Evolutionary conservation across 2,329 filamentous ascomycete species (phyloP).

Genomic region (Elsinoe perseae): DNA sequence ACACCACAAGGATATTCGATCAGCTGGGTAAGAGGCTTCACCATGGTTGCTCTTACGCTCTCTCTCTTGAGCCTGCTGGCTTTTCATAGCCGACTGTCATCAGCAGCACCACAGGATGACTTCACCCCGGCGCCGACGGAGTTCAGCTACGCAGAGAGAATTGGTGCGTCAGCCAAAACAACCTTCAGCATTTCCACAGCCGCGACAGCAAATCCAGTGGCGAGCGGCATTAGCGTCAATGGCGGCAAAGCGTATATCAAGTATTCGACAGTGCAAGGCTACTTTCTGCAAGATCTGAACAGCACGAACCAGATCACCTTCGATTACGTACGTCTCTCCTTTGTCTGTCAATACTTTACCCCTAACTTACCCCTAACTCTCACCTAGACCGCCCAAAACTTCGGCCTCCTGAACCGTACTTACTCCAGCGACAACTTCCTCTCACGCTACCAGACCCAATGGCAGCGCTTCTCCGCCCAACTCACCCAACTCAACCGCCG

Average conservation of each 20-base stretch:
- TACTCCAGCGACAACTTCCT: slow-evolving; percentile 49
- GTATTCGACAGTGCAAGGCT: slow-evolving; percentile 53
- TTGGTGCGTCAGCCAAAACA: background rate
- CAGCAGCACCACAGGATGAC: background rate
- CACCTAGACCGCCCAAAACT: slow-evolving; percentile 50
- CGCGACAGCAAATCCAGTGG: slow-evolving; percentile 16
- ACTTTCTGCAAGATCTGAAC: slow-evolving; percentile 57
- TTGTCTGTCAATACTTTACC: background rate
- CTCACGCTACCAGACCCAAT: slow-evolving; percentile 48
- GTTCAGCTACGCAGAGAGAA: background rate
- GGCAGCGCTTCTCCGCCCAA: slow-evolving; percentile 56
- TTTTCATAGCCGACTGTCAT: background rate
- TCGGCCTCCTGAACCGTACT: slow-evolving; percentile 56
- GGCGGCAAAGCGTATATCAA: slow-evolving; percentile 39
- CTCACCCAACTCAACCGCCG: slow-evolving; percentile 50
- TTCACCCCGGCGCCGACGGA: background rate
- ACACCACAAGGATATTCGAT: background rate
- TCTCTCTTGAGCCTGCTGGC: background rate
- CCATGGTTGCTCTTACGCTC: background rate
- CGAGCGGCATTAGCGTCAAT: slow-evolving; percentile 16
- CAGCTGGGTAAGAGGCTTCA: background rate
- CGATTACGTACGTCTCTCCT: slow-evolving; percentile 50
- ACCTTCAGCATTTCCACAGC: slow-evolving; percentile 19
- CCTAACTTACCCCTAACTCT: background rate
- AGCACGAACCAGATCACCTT: slow-evolving; percentile 50